A percentile compares a stretch with the other conserved stretches of the same genome.
These are phyloP conservation scores for Barnettozyma siamensis DNA, from an alignment of 805 yeast species.

Conservation along the genomic window DNA sequence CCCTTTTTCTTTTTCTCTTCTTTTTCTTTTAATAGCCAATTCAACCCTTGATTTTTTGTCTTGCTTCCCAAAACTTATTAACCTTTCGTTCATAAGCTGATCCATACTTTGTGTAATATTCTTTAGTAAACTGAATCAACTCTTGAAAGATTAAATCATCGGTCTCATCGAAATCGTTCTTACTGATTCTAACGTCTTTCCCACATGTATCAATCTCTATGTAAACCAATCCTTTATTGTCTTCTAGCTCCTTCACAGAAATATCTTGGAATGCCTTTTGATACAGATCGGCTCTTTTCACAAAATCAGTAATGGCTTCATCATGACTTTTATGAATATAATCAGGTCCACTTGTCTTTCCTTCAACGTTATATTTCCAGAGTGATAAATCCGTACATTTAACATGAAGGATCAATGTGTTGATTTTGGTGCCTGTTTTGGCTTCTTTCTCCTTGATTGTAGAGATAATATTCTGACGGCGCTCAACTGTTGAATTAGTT, in stretches of 20 bases:
- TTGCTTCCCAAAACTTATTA: constrained; percentile 17
- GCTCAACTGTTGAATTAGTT: constrained; percentile 45
- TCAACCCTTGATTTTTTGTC: not conserved
- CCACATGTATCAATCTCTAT: constrained; percentile 20
- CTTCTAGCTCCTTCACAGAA: constrained; percentile 27
- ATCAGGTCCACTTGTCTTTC: constrained; percentile 58
- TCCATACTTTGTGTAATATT: constrained; percentile 31
- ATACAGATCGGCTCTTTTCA: constrained; percentile 50
- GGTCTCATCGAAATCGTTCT: constrained; percentile 17
- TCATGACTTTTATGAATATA: constrained; percentile 48
- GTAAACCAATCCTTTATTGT: constrained; percentile 14
- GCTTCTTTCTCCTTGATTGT: constrained; percentile 19
- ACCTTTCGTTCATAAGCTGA: constrained; percentile 27
- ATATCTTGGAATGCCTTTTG: constrained; percentile 34
- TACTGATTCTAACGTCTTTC: constrained; percentile 17
- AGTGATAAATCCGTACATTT: constrained; percentile 48
- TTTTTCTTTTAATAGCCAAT: not conserved
- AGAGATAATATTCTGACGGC: constrained; percentile 27
- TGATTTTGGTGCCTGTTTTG: constrained; percentile 29
- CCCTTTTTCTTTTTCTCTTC: no score
- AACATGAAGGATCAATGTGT: constrained; percentile 53
- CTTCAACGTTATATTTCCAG: constrained; percentile 54
- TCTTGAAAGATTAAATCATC: constrained; percentile 17
- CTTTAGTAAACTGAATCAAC: constrained; percentile 28
- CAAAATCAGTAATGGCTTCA: constrained; percentile 52